These are phyloP conservation scores for Pleurotus tuber-regium DNA, from an alignment of 768 basidiomycete species.

Conservation along the genomic window DNA sequence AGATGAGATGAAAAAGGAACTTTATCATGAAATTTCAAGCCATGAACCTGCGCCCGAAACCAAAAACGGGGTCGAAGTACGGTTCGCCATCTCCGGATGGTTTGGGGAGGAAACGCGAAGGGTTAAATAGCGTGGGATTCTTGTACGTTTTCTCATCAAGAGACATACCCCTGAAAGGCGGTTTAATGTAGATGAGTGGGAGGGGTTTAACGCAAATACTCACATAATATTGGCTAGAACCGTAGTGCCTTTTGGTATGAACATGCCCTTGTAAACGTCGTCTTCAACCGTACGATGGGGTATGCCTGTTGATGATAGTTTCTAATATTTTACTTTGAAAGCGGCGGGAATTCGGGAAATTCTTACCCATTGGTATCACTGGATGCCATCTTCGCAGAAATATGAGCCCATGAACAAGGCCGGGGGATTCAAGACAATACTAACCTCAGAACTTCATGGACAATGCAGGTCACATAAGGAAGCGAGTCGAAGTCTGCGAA, in stretches of 20 bases:
- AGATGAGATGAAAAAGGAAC: no score
- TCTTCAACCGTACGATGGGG: conserved; percentile 22
- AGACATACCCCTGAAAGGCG: conserved; percentile 20
- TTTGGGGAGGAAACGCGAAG: conserved; percentile 23
- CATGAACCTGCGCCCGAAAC: conserved; percentile 12
- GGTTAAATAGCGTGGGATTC: conserved; percentile 22
- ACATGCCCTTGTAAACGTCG: conserved; percentile 34
- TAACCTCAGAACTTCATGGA: conserved; percentile 27
- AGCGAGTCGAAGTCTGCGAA: conserved; percentile 19
- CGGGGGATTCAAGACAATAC: background rate
- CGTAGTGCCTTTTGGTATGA: conserved; percentile 33
- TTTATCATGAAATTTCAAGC: background rate
- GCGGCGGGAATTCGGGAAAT: background rate
- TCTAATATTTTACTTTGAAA: background rate
- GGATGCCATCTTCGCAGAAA: background rate
- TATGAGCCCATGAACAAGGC: background rate
- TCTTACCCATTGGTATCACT: background rate
- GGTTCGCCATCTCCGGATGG: conserved; percentile 18
- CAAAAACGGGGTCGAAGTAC: background rate
- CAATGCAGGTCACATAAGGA: conserved; percentile 22
- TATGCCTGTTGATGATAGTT: conserved; percentile 24
- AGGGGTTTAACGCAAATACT: background rate
- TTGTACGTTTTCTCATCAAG: conserved; percentile 20
- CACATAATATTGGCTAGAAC: conserved; percentile 21
- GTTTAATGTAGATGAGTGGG: background rate